A percentile compares a stretch with the other conserved stretches of the same genome.
These are phyloP conservation scores for Sarcomyxa edulis DNA, from an alignment of 768 basidiomycete genomes.

Conservation along the genomic window DNA sequence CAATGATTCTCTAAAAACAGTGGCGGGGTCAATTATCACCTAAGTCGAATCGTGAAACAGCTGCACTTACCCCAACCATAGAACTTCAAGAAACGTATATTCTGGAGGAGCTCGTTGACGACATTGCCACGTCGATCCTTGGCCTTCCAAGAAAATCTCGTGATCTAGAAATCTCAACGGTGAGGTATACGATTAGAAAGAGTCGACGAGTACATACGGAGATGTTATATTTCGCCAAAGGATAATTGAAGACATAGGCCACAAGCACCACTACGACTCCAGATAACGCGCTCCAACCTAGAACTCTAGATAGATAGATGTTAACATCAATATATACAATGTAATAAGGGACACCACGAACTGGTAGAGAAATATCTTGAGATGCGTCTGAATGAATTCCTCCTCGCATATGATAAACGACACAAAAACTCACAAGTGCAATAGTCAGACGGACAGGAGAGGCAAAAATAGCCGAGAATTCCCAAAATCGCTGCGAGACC, in stretches of 20 bases:
- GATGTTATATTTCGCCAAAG: constrained; percentile 62
- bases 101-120: constrained; percentile 75
- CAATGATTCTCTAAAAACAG: constrained; percentile 49
- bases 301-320: constrained; percentile 54
- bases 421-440: too few species aligned
- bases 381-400: too few species aligned
- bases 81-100: constrained; percentile 67
- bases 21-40: constrained; percentile 4
- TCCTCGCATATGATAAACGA: too few species aligned
- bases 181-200: constrained; percentile 3
- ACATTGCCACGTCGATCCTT: constrained; percentile 64
- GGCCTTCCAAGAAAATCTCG: constrained; percentile 53
- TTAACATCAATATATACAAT: too few species aligned
- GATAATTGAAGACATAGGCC: constrained; percentile 60
- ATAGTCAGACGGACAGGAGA: constrained; percentile 62
- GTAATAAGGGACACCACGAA: constrained; percentile 32
- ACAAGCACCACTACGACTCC: constrained; percentile 63
- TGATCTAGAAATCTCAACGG: constrained; percentile 37
- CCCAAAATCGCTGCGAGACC: constrained; percentile 70
- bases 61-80: constrained; percentile 63
- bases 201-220: constrained; percentile 32
- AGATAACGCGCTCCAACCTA: constrained; percentile 75
- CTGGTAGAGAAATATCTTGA: constrained; percentile 74
- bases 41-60: not conserved
- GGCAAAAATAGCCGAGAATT: constrained; percentile 58